Conservation (phyloP, 768 basidiomycete species). For the Mycena vitilis region DNA sequence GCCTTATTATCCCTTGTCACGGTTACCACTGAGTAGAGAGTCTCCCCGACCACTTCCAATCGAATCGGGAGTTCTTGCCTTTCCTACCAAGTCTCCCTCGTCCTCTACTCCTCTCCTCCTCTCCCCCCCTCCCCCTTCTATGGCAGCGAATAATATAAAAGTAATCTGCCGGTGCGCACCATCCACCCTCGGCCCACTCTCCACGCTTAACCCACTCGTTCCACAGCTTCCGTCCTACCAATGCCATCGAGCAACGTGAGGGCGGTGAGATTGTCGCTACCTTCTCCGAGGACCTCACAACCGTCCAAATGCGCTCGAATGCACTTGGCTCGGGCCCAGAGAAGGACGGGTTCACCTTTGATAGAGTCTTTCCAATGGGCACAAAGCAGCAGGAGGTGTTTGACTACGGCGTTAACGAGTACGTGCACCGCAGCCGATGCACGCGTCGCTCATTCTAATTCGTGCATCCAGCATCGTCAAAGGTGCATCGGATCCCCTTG, state of each 20-base stretch:
- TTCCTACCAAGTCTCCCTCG: no score
- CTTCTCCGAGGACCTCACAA: conserved; percentile 88
- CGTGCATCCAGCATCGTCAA: conserved; percentile 79
- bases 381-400: conserved; percentile 95
- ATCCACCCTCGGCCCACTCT: conserved; percentile 11
- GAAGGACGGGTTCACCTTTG: conserved; percentile 98
- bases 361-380: conserved; percentile 93
- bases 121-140: conserved; percentile 28
- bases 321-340: conserved; percentile 84
- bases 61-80: conserved; percentile 18
- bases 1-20: no score
- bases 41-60: conserved; percentile 11
- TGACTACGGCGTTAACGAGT: conserved; percentile 99
- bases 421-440: conserved; percentile 47
- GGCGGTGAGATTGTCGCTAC: conserved; percentile 90
- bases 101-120: no score
- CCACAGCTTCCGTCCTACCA: conserved; percentile 92
- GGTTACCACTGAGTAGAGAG: background rate
- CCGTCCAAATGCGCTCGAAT: conserved; percentile 82
- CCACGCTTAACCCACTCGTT: conserved; percentile 32
- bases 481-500: conserved; percentile 57
- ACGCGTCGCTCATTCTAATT: conserved; percentile 36
- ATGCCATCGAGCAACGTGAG: conserved; percentile 89
- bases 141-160: conserved; percentile 93
- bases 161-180: conserved; percentile 94